A percentile compares a stretch with the other conserved stretches of the same genome.
These are phyloP conservation scores for Prunus mongolica DNA, from an alignment of 306 rosid genomes.

Conservation along the genomic window DNA sequence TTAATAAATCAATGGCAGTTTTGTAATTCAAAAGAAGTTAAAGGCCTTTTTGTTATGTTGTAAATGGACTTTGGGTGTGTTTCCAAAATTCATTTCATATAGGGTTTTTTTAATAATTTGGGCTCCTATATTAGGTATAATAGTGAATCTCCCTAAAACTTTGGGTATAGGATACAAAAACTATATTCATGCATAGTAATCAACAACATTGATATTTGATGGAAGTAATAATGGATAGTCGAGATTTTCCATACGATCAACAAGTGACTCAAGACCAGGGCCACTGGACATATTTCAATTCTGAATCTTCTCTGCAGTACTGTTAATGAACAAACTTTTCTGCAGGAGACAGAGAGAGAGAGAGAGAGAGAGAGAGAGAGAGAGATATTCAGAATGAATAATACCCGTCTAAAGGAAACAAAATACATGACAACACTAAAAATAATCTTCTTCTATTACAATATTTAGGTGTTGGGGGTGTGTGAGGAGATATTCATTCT, in stretches of 20 bases:
- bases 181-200: background rate
- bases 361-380: background rate
- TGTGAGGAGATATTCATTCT: background rate
- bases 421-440: background rate
- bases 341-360: constrained; percentile 8
- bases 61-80: too few species aligned
- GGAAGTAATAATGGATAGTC: background rate
- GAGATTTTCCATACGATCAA: constrained; percentile 41
- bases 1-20: too few species aligned
- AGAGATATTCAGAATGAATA: background rate
- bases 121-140: too few species aligned
- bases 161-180: background rate
- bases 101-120: too few species aligned
- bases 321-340: background rate
- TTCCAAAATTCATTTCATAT: too few species aligned
- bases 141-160: background rate
- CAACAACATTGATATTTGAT: background rate
- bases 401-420: background rate
- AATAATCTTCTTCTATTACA: background rate
- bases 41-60: too few species aligned
- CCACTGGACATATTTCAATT: constrained; percentile 38
- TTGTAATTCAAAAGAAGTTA: too few species aligned
- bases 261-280: constrained; percentile 53
- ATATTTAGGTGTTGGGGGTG: background rate
- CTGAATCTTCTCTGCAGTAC: constrained; percentile 4